These are phyloP conservation scores for Dionaea muscipula DNA, from an alignment of 179 eudicot genomes.

Conservation along the genomic window DNA sequence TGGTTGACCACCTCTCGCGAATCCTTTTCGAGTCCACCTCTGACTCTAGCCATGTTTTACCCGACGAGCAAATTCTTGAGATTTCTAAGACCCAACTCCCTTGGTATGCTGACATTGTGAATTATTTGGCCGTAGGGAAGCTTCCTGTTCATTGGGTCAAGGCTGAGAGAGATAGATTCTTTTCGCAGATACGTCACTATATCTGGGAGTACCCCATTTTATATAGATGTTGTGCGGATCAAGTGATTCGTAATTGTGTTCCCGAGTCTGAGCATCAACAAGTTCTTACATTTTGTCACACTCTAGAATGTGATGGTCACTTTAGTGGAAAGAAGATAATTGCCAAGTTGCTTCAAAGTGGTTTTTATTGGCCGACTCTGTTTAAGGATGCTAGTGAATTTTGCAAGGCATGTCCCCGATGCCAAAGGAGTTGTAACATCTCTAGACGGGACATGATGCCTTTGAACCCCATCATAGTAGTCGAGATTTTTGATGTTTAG, in stretches of 20 bases:
- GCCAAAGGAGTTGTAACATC: constrained; percentile 4
- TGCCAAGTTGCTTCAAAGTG: constrained; percentile 1
- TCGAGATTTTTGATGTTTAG: neutral
- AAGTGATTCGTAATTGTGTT: no score
- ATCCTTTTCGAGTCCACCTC: neutral
- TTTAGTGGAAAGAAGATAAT: constrained; percentile 3
- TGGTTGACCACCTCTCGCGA: constrained; percentile 1
- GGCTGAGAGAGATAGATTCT: neutral
- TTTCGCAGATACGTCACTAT: no score
- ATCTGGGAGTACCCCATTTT: no score
- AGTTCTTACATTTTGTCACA: neutral
- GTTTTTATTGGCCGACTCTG: constrained; percentile 12
- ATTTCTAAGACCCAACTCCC: neutral
- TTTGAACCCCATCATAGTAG: neutral
- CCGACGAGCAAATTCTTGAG: neutral
- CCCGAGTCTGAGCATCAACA: neutral
- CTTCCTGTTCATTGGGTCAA: neutral
- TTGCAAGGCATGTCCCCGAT: neutral
- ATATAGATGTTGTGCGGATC: no score
- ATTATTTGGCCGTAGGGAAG: neutral
- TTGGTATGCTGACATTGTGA: constrained; percentile 7
- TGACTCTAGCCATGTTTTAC: neutral
- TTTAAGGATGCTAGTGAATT: constrained; percentile 1
- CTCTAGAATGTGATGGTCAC: constrained; percentile 7
- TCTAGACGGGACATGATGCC: neutral